A percentile compares a stretch with the other conserved stretches of the same genome.
These are phyloP conservation scores for Cytauxzoon felis DNA, from an alignment of 169 alveolate genomes.

Conservation along the genomic window DNA sequence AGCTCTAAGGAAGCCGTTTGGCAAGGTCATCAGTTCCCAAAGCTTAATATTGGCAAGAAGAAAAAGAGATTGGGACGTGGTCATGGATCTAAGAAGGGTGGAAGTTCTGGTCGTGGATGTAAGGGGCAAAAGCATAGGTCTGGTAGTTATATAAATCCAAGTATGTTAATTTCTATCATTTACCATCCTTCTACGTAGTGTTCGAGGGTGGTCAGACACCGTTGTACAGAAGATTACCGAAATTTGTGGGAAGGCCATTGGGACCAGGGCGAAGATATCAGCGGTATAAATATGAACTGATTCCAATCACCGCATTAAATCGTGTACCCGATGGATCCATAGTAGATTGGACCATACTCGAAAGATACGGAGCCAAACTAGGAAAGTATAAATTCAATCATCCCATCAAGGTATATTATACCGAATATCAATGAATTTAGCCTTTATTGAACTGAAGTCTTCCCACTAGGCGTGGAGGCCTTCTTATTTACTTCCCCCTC, in stretches of 20 bases:
- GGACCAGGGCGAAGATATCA: slow-evolving; percentile 72
- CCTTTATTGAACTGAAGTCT: not conserved
- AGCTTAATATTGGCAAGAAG: slow-evolving; percentile 62
- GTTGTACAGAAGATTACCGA: slow-evolving; percentile 71
- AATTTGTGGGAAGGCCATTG: slow-evolving; percentile 72
- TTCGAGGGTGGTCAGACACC: slow-evolving; percentile 79
- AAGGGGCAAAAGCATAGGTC: slow-evolving; percentile 77
- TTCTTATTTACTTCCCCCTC: no score
- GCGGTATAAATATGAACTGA: slow-evolving; percentile 63
- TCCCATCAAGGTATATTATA: slow-evolving; percentile 64
- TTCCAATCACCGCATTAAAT: slow-evolving; percentile 65
- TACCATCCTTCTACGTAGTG: slow-evolving; percentile 33
- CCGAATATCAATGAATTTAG: not conserved
- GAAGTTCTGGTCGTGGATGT: slow-evolving; percentile 73
- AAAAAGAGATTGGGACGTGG: slow-evolving; percentile 75
- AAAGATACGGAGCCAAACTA: slow-evolving; percentile 63
- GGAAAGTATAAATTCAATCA: slow-evolving; percentile 70
- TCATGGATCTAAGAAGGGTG: slow-evolving; percentile 76
- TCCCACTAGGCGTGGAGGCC: no score
- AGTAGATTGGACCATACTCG: slow-evolving; percentile 74
- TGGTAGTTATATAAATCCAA: slow-evolving; percentile 64
- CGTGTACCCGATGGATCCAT: slow-evolving; percentile 59
- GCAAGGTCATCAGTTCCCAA: slow-evolving; percentile 64
- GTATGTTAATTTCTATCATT: not conserved
- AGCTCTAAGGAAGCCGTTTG: slow-evolving; percentile 60